These are phyloP conservation scores for Colletotrichum filicis DNA, from an alignment of 2,329 filamentous ascomycete species.

Conservation along the genomic window DNA sequence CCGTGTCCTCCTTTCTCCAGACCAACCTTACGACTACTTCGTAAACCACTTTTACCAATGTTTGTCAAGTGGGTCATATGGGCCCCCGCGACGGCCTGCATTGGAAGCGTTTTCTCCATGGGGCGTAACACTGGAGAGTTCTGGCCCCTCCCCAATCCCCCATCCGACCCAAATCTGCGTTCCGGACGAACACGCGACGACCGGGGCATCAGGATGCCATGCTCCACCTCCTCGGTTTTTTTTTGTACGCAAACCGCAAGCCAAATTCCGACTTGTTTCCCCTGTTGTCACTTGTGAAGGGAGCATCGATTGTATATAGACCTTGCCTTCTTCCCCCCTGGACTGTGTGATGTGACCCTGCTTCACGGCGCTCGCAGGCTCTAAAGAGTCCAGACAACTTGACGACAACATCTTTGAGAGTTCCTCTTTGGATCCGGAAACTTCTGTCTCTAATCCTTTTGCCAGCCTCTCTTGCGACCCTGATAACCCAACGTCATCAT, in stretches of 20 bases:
- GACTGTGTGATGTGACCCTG: background rate
- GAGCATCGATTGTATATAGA: conserved; percentile 8
- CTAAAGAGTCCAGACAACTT: conserved; percentile 17
- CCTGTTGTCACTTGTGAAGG: background rate
- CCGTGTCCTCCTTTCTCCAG: background rate
- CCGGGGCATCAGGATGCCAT: conserved; percentile 15
- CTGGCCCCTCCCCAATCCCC: conserved; percentile 3
- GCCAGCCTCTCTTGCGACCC: background rate
- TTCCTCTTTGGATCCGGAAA: background rate
- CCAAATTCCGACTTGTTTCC: background rate
- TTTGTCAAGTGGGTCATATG: conserved; percentile 27
- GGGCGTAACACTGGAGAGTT: conserved; percentile 12
- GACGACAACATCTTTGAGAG: background rate
- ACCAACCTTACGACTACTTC: background rate
- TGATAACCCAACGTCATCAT: conserved; percentile 3
- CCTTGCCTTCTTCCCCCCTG: background rate
- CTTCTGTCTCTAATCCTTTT: background rate
- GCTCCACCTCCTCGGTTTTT: conserved; percentile 17
- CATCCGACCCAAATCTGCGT: conserved; percentile 1
- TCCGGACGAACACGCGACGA: conserved; percentile 26
- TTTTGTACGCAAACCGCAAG: background rate
- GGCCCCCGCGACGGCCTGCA: conserved; percentile 22
- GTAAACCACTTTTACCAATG: background rate
- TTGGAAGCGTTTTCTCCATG: conserved; percentile 24
- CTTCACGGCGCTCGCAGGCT: conserved; percentile 5